These are phyloP conservation scores for Candida freyschussii DNA, from an alignment of 1,139 yeast genomes.

Conservation along the genomic window DNA sequence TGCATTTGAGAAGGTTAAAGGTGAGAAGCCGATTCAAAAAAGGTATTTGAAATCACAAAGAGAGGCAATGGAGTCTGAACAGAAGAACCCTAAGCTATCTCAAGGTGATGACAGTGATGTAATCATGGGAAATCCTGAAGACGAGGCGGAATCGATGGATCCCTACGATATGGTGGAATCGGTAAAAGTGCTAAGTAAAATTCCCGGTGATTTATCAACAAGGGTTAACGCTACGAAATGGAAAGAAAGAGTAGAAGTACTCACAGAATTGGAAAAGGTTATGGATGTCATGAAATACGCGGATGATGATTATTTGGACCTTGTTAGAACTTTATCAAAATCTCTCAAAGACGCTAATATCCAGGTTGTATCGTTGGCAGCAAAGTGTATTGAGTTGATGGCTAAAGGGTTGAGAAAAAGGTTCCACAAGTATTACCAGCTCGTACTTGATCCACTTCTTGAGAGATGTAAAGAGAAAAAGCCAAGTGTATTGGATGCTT, in stretches of 20 bases:
- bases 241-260: slow-evolving; percentile 88
- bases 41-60: slow-evolving; percentile 53
- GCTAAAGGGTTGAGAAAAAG: slow-evolving; percentile 60
- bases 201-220: slow-evolving; percentile 59
- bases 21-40: slow-evolving; percentile 46
- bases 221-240: slow-evolving; percentile 65
- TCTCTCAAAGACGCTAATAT: slow-evolving; percentile 84
- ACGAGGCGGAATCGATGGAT: slow-evolving; percentile 34
- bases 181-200: slow-evolving; percentile 55
- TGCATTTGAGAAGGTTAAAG: slow-evolving; percentile 53
- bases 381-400: slow-evolving; percentile 58
- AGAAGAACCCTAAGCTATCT: slow-evolving; percentile 20
- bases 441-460: slow-evolving; percentile 58
- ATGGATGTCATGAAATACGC: slow-evolving; percentile 46
- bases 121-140: slow-evolving; percentile 38
- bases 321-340: slow-evolving; percentile 59
- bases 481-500: slow-evolving; percentile 66
- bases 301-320: slow-evolving; percentile 63
- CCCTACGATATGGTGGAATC: slow-evolving; percentile 53
- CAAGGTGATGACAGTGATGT: slow-evolving; percentile 34
- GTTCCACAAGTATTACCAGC: slow-evolving; percentile 50
- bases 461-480: slow-evolving; percentile 91
- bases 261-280: slow-evolving; percentile 59
- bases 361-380: slow-evolving; percentile 79
- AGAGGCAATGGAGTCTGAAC: slow-evolving; percentile 30